phyloP scores from a whole-genome alignment of 202 grass and related monocot genomes.

The Hordeum pubiflorum region DNA sequence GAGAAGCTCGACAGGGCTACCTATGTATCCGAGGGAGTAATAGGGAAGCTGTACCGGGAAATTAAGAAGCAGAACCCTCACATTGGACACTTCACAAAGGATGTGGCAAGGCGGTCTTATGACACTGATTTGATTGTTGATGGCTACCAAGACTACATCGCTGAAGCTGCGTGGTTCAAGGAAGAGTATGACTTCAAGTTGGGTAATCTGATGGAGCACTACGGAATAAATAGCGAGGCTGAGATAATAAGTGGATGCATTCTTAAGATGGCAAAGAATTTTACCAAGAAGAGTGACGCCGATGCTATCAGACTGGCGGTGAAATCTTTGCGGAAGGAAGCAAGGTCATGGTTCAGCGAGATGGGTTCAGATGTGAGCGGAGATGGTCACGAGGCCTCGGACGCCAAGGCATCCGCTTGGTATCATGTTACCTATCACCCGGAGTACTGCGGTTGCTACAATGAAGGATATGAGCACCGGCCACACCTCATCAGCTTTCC shows the following conservation, averaged over 20 bases:
- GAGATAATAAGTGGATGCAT: conserved; percentile 82
- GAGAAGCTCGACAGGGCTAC: conserved; percentile 63
- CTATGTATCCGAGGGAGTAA: conserved; percentile 59
- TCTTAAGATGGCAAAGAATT: conserved; percentile 72
- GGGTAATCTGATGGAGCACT: conserved; percentile 84
- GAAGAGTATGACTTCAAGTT: conserved; percentile 84
- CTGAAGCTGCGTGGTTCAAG: conserved; percentile 53
- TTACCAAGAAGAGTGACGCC: conserved; percentile 65
- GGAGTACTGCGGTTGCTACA: conserved; percentile 51
- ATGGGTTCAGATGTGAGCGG: conserved; percentile 6
- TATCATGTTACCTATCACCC: conserved; percentile 83
- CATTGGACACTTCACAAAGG: conserved; percentile 57
- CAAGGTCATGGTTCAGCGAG: conserved; percentile 64
- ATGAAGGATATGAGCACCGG: conserved; percentile 41
- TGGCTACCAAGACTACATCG: conserved; percentile 48
- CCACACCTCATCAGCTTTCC: conserved; percentile 79
- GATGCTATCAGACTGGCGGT: conserved; percentile 66
- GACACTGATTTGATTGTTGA: conserved; percentile 73
- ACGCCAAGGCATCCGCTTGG: conserved; percentile 85
- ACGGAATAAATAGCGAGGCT: conserved; percentile 80
- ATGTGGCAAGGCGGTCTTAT: conserved; percentile 51
- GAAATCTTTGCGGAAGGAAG: conserved; percentile 74
- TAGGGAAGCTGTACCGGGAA: conserved; percentile 74
- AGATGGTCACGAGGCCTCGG: conserved; percentile 25
- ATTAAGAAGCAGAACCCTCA: conserved; percentile 56